Percentiles rank a stretch among this genome's conserved stretches.
Conservation (phyloP, 2,329 filamentous ascomycete species). For the Harringtonia aguacate region DNA sequence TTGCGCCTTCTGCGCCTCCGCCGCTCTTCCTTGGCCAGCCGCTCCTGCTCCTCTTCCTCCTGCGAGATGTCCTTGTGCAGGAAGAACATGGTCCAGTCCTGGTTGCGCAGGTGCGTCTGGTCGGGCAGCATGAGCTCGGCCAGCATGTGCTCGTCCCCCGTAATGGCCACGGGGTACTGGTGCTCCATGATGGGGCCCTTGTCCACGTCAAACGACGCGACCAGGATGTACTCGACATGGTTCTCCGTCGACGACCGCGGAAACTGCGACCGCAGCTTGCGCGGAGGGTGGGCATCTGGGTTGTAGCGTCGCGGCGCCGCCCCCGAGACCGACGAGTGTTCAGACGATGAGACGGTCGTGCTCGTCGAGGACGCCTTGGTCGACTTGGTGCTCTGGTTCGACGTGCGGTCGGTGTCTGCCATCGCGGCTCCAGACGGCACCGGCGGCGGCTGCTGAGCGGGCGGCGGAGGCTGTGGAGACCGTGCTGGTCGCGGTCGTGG, state of each 20-base stretch:
- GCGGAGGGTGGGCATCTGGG: conserved; percentile 37
- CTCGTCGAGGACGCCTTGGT: conserved; percentile 44
- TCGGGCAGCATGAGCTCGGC: conserved; percentile 98
- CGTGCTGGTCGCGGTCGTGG: conserved; percentile 31
- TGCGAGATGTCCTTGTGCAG: conserved; percentile 87
- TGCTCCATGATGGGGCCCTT: conserved; percentile 96
- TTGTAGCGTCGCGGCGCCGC: conserved; percentile 32
- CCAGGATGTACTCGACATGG: conserved; percentile 97
- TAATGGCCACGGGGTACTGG: conserved; percentile 90
- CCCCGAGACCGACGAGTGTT: conserved; percentile 49
- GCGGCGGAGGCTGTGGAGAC: conserved; percentile 38
- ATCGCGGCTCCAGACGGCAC: conserved; percentile 29
- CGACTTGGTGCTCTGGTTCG: conserved; percentile 48
- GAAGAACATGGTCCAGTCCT: conserved; percentile 99
- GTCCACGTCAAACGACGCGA: conserved; percentile 96
- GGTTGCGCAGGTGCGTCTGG: conserved; percentile 85
- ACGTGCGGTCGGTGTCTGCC: conserved; percentile 43
- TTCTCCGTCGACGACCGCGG: conserved; percentile 69
- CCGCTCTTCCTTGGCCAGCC: conserved; percentile 43
- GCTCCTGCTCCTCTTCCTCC: conserved; percentile 69
- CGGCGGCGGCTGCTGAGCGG: conserved; percentile 32
- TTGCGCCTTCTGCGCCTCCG: conserved; percentile 33
- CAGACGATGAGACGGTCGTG: conserved; percentile 43
- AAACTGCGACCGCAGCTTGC: conserved; percentile 62
- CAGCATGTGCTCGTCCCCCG: conserved; percentile 94